These are phyloP conservation scores for Chlorella sp. DNA, from an alignment of 139 green algal genomes.

Conservation along the genomic window DNA sequence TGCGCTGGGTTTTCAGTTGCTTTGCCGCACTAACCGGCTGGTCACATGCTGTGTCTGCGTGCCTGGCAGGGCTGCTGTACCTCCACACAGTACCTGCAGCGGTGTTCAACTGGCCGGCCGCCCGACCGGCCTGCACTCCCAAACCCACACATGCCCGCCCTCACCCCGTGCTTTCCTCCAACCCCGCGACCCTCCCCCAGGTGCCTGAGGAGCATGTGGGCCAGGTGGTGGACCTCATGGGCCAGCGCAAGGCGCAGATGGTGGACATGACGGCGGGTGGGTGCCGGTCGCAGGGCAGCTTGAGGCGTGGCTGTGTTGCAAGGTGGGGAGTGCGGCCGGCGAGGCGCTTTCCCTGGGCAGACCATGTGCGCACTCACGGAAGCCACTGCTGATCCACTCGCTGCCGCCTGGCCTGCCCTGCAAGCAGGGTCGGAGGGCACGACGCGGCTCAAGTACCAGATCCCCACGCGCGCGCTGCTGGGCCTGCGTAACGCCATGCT, in stretches of 20 bases:
- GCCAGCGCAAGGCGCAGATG: constrained; percentile 93
- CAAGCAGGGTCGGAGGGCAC: constrained; percentile 47
- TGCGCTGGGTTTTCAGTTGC: background rate
- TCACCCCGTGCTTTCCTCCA: too few relatives aligned
- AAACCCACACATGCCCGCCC: too few relatives aligned
- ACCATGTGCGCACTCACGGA: too few relatives aligned
- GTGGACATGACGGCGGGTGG: constrained; percentile 76
- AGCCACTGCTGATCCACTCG: background rate
- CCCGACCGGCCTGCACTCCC: background rate
- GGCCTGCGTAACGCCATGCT: constrained; percentile 95
- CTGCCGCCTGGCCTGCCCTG: background rate
- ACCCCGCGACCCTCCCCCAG: constrained; percentile 19
- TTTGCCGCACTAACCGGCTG: too few relatives aligned
- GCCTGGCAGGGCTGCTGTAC: too few relatives aligned
- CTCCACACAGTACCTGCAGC: too few relatives aligned
- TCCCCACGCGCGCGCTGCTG: constrained; percentile 95
- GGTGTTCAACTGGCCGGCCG: too few relatives aligned
- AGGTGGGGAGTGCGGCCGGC: too few relatives aligned
- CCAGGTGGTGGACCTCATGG: constrained; percentile 91
- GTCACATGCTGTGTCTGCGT: too few relatives aligned
- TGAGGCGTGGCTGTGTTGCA: too few relatives aligned
- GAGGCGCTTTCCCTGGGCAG: too few relatives aligned
- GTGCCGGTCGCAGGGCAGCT: too few relatives aligned
- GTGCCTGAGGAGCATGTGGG: constrained; percentile 85
- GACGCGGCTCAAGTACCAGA: constrained; percentile 82